Base-by-base conservation (phyloP, 139 green algal genomes). In the Chlorella ohadii region DNA sequence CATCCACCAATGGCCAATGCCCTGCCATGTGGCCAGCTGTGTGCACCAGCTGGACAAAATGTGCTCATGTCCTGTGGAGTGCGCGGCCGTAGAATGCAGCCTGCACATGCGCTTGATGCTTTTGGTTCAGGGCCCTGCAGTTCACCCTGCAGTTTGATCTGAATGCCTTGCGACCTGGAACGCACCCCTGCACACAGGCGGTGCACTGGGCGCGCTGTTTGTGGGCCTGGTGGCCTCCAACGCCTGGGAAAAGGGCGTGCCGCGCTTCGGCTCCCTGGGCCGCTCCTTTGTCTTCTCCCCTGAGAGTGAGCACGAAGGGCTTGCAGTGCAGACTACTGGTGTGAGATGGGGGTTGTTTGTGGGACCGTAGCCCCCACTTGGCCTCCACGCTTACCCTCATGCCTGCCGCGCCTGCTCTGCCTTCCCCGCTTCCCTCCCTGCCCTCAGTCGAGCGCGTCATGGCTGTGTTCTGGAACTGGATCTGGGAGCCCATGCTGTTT, bases 401-500 rank as follows among this genome's bases (percentile, higher is more conserved):
- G 12, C 27, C 25, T 16, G 13, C 77, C 36, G 28, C 3, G n/a
- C n/a, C n/a, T n/a, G n/a, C n/a, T n/a, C n/a, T 7, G 6, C 3
- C 31, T 38, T 22, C 47, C 78, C n/a, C 65, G 1, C 59, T 13
- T 27, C 51, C n/a, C n/a, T n/a, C 4, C 4, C 80, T 15, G 19
- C 70, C 44, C 39, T 31, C 82, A 86, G 84, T 84, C 11, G 84
- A 87, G 84, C 70, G 80, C 59, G 80, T 84, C 38, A 82, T 94
- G 36, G 80, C 63, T 17, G 13, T 84, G 19, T 25, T 91, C 2
- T 93, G 90, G 88, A 76, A 63, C n/a, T 90, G 86, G 81, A 4
- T 90, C 9, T 88, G 88, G 65, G 87, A 93, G 70, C 95, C 95
- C 6, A 87, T 98, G 70, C 89, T 98, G 66, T 98, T 98, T 88